A percentile compares a stretch with the other conserved stretches of the same genome.
These are phyloP conservation scores for Stellera chamaejasme DNA, from an alignment of 345 rosid species.

Conservation along the genomic window DNA sequence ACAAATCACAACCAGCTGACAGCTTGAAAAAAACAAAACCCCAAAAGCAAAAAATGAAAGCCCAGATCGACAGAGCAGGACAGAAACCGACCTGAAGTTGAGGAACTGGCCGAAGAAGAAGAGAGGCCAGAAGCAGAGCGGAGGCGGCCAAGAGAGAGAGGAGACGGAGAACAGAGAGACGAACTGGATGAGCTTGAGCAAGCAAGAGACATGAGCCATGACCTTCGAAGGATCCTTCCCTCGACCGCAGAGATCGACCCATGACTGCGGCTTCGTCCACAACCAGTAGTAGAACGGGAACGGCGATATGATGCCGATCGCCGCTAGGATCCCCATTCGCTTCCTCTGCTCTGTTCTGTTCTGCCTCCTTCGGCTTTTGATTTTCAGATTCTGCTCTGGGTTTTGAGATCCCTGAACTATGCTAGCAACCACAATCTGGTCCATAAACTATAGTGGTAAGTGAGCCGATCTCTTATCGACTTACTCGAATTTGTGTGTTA, in stretches of 20 bases:
- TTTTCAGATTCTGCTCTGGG: background rate
- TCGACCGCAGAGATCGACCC: slow-evolving; percentile 70
- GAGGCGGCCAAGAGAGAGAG: slow-evolving; percentile 70
- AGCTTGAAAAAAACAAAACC: background rate
- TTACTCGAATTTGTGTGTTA: too few relatives aligned
- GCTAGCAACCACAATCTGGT: too few relatives aligned
- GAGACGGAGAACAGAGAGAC: slow-evolving; percentile 64
- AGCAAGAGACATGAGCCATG: slow-evolving; percentile 70
- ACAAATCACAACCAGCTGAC: background rate
- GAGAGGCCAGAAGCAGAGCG: slow-evolving; percentile 84
- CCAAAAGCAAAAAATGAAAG: background rate
- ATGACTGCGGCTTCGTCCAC: slow-evolving; percentile 70
- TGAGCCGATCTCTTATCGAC: too few relatives aligned
- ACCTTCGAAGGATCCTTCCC: slow-evolving; percentile 61
- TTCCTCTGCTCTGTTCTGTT: background rate
- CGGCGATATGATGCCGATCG: slow-evolving; percentile 50
- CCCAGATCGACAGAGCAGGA: background rate
- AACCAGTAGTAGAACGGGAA: slow-evolving; percentile 85
- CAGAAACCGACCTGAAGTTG: slow-evolving; percentile 57
- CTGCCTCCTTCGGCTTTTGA: background rate
- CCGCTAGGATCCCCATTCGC: slow-evolving; percentile 72
- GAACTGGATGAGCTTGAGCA: slow-evolving; percentile 69
- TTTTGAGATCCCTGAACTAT: too few relatives aligned
- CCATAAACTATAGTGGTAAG: too few relatives aligned
- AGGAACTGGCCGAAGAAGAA: slow-evolving; percentile 84